Percentiles rank a stretch among this genome's conserved stretches.
Evolutionary conservation across 1,284 basidiomycete genomes (phyloP).

Genomic region (Ustilago curta): DNA sequence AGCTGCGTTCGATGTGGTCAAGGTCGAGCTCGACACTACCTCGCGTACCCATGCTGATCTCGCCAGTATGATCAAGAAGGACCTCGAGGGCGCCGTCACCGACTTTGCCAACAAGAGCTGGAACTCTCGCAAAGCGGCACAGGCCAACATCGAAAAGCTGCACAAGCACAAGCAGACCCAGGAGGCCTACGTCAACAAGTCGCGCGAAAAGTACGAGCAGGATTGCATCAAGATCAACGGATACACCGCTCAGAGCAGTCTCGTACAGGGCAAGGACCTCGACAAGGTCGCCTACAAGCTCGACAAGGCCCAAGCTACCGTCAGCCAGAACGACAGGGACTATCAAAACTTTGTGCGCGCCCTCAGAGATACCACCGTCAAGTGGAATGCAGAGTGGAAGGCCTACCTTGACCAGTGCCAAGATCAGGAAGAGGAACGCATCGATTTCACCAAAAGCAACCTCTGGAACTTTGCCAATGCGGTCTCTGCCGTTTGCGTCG

Average conservation of each 20-base stretch:
- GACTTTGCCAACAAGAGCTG: constrained; percentile 63
- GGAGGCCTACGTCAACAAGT: constrained; percentile 71
- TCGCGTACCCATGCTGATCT: constrained; percentile 78
- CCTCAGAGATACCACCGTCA: constrained; percentile 81
- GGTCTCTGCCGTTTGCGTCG: constrained; percentile 92
- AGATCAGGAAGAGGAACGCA: constrained; percentile 92
- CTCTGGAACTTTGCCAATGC: constrained; percentile 97
- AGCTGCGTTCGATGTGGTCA: constrained; percentile 80
- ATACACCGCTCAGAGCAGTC: constrained; percentile 89
- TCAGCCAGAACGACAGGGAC: constrained; percentile 81
- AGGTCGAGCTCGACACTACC: constrained; percentile 85
- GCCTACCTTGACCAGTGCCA: constrained; percentile 77
- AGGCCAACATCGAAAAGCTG: constrained; percentile 62
- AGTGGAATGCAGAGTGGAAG: constrained; percentile 96
- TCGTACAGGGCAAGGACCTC: constrained; percentile 92
- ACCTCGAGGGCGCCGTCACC: constrained; percentile 76
- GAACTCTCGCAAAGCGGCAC: constrained; percentile 57
- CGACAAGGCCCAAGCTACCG: constrained; percentile 88
- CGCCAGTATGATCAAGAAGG: constrained; percentile 80
- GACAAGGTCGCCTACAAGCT: constrained; percentile 90
- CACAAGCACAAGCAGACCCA: constrained; percentile 68
- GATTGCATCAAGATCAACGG: constrained; percentile 96
- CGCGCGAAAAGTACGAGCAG: constrained; percentile 91
- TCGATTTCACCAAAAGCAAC: constrained; percentile 93
- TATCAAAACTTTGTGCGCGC: constrained; percentile 87